Evolutionary conservation across 225 moss, liverwort and hornwort genomes (phyloP).

Genomic region (Bryum argenteum): DNA sequence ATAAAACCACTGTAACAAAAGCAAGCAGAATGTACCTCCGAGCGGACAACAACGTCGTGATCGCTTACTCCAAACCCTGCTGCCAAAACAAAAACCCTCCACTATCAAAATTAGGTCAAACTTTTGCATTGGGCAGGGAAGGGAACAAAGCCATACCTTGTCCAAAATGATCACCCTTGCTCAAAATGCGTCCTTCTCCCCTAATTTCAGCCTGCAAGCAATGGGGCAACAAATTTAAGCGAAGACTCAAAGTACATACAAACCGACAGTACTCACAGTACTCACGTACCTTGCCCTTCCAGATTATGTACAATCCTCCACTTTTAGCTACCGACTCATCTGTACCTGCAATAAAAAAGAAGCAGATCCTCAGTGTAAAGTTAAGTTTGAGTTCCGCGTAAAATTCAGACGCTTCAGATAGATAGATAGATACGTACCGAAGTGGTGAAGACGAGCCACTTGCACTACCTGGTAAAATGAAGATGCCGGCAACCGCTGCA

Average conservation of each 20-base stretch:
- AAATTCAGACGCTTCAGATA: not conserved
- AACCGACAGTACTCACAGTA: not conserved
- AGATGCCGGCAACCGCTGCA: constrained; percentile 49
- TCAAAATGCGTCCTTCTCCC: constrained; percentile 27
- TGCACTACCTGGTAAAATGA: constrained; percentile 38
- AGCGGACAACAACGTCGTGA: constrained; percentile 52
- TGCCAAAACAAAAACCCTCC: constrained; percentile 41
- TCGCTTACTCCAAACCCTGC: constrained; percentile 44
- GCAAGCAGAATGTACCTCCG: constrained; percentile 31
- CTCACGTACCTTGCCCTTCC: constrained; percentile 67
- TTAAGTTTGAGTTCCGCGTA: no score
- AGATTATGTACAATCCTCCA: constrained; percentile 73
- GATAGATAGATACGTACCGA: constrained; percentile 41
- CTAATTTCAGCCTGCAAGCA: constrained; percentile 40
- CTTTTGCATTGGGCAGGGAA: not conserved
- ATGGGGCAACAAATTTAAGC: not conserved
- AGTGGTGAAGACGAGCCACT: constrained; percentile 35
- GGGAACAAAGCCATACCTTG: constrained; percentile 41
- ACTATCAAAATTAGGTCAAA: constrained; percentile 14
- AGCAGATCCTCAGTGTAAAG: no score
- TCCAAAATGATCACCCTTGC: constrained; percentile 72
- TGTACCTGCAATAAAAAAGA: constrained; percentile 48
- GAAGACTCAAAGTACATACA: not conserved
- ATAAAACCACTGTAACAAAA: no score
- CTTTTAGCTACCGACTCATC: constrained; percentile 53